Percentiles rank a stretch among this genome's conserved stretches.
These are phyloP conservation scores for Zygotorulaspora chibaensis DNA, from an alignment of 805 yeast genomes.

Conservation along the genomic window DNA sequence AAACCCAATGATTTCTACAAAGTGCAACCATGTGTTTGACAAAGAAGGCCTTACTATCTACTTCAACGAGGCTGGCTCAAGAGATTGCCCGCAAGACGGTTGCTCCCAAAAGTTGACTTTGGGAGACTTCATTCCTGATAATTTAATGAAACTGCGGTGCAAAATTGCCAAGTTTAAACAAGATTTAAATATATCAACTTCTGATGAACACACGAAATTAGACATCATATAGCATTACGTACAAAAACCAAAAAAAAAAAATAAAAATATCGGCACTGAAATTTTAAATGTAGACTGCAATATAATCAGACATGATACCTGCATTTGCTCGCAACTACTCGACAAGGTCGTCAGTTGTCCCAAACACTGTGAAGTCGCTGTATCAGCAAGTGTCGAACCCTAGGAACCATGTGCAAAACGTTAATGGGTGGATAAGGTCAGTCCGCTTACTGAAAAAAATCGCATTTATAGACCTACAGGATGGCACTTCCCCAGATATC, in stretches of 20 bases:
- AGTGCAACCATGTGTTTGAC: slow-evolving; percentile 64
- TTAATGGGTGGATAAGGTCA: slow-evolving; percentile 73
- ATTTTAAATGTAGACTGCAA: too few relatives aligned
- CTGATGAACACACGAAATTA: background rate
- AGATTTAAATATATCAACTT: background rate
- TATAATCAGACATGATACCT: background rate
- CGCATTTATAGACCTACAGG: slow-evolving; percentile 74
- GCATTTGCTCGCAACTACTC: slow-evolving; percentile 3
- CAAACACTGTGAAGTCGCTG: slow-evolving; percentile 8
- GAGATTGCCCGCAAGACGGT: slow-evolving; percentile 58
- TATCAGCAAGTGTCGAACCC: slow-evolving; percentile 6
- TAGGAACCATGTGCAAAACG: slow-evolving; percentile 19
- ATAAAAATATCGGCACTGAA: too few relatives aligned
- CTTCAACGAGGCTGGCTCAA: slow-evolving; percentile 21
- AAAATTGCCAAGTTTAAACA: slow-evolving; percentile 4
- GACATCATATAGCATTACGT: background rate
- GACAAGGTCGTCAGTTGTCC: slow-evolving; percentile 28
- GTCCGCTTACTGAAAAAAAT: slow-evolving; percentile 69
- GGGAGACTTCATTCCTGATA: slow-evolving; percentile 44
- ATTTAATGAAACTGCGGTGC: slow-evolving; percentile 53
- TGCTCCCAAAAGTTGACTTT: slow-evolving; percentile 40
- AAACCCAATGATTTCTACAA: slow-evolving; percentile 50
- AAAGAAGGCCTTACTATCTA: slow-evolving; percentile 40
- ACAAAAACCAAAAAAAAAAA: background rate
- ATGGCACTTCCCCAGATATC: slow-evolving; percentile 60